Conservation (phyloP, 805 yeast genomes). For the Yamadazyma olivae region DNA sequence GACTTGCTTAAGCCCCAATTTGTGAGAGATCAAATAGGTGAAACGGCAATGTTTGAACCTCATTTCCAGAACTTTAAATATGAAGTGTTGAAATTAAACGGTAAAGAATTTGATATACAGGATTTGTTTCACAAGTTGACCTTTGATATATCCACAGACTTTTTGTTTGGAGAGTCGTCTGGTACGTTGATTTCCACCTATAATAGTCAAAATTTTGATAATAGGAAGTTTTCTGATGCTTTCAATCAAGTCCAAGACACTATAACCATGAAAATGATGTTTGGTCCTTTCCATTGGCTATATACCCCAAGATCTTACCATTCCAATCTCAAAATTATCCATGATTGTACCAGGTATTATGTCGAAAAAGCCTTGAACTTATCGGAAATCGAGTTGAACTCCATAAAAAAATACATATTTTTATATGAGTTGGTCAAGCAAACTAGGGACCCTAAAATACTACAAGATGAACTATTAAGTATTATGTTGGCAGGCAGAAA, state of each 20-base stretch:
- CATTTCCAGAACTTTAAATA: constrained; percentile 26
- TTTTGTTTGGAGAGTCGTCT: constrained; percentile 37
- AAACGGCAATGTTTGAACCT: constrained; percentile 28
- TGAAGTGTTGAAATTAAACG: constrained; percentile 17
- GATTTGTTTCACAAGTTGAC: constrained; percentile 34
- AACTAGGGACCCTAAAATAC: constrained; percentile 33
- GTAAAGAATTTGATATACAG: constrained; percentile 27
- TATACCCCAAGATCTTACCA: constrained; percentile 28
- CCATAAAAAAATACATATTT: constrained; percentile 27
- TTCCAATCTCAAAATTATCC: constrained; percentile 25
- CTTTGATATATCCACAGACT: constrained; percentile 39
- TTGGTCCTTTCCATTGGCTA: constrained; percentile 23
- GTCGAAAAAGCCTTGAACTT: constrained; percentile 29
- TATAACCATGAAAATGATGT: constrained; percentile 25
- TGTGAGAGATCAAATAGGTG: constrained; percentile 35
- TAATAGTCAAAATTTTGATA: constrained; percentile 10
- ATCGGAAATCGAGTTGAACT: constrained; percentile 24
- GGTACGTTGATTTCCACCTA: constrained; percentile 12
- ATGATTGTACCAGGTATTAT: constrained; percentile 24
- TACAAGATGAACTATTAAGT: constrained; percentile 38
- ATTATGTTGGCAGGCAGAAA: constrained; percentile 39
- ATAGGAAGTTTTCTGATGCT: constrained; percentile 19
- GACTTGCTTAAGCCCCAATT: constrained; percentile 39
- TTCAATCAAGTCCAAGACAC: constrained; percentile 34
- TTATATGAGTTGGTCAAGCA: constrained; percentile 38